A percentile compares a stretch with the other conserved stretches of the same genome.
Evolutionary conservation across 768 basidiomycete species (phyloP).

Genomic region (Boletus insuetus): DNA sequence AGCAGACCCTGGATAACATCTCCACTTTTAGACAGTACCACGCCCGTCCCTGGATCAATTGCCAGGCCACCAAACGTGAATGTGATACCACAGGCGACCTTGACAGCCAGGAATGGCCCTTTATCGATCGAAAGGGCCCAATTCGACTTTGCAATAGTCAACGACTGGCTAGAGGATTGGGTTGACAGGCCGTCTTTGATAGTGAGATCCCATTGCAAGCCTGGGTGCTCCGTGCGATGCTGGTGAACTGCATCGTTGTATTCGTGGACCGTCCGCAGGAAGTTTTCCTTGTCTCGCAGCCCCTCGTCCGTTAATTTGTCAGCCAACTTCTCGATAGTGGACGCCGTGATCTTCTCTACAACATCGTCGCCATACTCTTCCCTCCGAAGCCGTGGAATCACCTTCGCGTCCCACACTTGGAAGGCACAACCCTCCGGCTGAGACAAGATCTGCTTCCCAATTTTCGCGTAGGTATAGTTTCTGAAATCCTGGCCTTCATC

Average conservation of each 20-base stretch:
- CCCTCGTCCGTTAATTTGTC: constrained; percentile 45
- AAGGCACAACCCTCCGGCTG: constrained; percentile 62
- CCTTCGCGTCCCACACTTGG: constrained; percentile 60
- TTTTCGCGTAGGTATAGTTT: constrained; percentile 72
- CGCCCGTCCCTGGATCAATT: constrained; percentile 53
- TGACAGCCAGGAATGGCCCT: constrained; percentile 61
- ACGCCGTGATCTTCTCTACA: constrained; percentile 52
- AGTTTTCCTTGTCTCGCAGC: constrained; percentile 38
- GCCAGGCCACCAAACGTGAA: constrained; percentile 72
- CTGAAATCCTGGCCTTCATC: constrained; percentile 73
- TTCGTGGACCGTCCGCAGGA: constrained; percentile 45
- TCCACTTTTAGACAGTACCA: constrained; percentile 44
- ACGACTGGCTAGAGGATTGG: constrained; percentile 33
- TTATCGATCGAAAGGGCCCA: constrained; percentile 60
- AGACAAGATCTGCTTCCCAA: constrained; percentile 54
- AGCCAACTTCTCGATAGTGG: constrained; percentile 49
- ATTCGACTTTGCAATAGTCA: constrained; percentile 58
- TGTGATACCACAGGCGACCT: constrained; percentile 66
- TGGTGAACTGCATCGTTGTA: constrained; percentile 51
- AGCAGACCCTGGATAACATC: constrained; percentile 52
- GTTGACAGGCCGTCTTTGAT: constrained; percentile 63
- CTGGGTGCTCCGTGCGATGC: constrained; percentile 36
- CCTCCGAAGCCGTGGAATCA: constrained; percentile 42
- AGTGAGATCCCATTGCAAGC: constrained; percentile 54
- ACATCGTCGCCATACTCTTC: constrained; percentile 68